Base-by-base conservation (phyloP, 1,284 basidiomycete species). In the Vanrija sp. region DNA sequence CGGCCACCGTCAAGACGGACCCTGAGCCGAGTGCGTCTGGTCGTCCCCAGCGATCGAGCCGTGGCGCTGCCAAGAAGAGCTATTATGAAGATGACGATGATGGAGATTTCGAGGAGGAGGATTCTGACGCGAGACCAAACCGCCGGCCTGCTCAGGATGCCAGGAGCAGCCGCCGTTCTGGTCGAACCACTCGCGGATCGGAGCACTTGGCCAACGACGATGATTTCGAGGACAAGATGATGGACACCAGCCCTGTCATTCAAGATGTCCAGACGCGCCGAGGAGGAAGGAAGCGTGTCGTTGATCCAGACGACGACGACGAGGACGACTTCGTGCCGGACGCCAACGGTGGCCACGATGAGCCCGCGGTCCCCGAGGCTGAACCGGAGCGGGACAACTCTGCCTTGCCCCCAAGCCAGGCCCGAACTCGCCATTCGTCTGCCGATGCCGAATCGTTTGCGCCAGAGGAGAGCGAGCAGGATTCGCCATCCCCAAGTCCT, bases 121-220 rank as follows among this genome's bases (percentile, higher is more conserved):
- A 47, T 38, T 19, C 22, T 12, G 46, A 19, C 16, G 47, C 31
- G 4, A 31, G 15, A 14, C 31, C 31, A 7, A 31, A 14, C 15
- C 31, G 31, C 9, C 31, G 31, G 9, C 31, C 31, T 22, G 36
- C 25, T 25, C n/a, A n/a, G n/a, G 49, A 41, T 44, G 46, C 51
- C 15, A 42, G 42, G 84, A 41, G 81, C 77, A 16, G 76, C 1
- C 58, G 54, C n/a, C 54, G 63, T 23, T 63, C 62, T 3, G 45
- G 49, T 15, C 49, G 63, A 15, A 41, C 76, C 6, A 77, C 72
- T 22, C 80, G 80, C 2, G 80, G 82, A 6, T 80, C 83, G 9
- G 48, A 57, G 16, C 57, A 59, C n/a, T 59, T 52, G 9, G 65
- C 61, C 14, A 62, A 59, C 15, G 60, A 57, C 36, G 68, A 68